Evolutionary conservation across 495 filamentous ascomycete species (phyloP), one percentile per base, ranked within the genome.

Genomic region (Xylaria palmicola): DNA sequence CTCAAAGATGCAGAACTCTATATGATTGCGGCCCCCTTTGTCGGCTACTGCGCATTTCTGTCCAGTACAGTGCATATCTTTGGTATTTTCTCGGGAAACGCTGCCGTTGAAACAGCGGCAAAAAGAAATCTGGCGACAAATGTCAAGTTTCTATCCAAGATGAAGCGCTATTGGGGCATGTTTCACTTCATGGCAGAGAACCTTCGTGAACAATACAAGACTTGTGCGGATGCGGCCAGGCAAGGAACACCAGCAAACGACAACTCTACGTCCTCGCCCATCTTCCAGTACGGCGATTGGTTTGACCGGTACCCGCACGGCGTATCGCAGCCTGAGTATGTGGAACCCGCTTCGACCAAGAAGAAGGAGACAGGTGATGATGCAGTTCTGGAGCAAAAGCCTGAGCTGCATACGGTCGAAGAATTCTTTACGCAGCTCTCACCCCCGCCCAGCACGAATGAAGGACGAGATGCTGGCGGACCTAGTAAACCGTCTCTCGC

Each of bases 231-330:
- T 74, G 88, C 89, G 30, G 84, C 87, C 29, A 72, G 77, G 50
- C 75, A 84, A 50, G 79, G 78, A 26, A 79, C 77, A 30, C 73
- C 78, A 2, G 76, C 79, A 4, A 80, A 76, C 56, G 80, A 84
- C 51, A 81, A 72, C 50, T 70, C 74, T 22, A 56, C 75, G 15
- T 74, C 85, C 39, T 86, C 85, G 20, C 75, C 83, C 12, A 90
- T 97, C 72, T 93, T 97, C 77, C 93, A 97, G 69, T 98, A 98
- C 66, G 93, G 93, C 36, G 94, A 98, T 73, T 98, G 94, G 94
- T 97, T 97, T 68, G 86, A 93, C 69, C 87, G 90, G 64, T 97
- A 97, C 75, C 94, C 94, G 1, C 91, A 94, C 66, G 94, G 94
- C 10, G 90, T 97, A 20, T 90, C 90, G 27, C 83, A 88, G 54